Base-by-base conservation (phyloP, 345 rosid genomes). In the Eucalyptus shirleyi region DNA sequence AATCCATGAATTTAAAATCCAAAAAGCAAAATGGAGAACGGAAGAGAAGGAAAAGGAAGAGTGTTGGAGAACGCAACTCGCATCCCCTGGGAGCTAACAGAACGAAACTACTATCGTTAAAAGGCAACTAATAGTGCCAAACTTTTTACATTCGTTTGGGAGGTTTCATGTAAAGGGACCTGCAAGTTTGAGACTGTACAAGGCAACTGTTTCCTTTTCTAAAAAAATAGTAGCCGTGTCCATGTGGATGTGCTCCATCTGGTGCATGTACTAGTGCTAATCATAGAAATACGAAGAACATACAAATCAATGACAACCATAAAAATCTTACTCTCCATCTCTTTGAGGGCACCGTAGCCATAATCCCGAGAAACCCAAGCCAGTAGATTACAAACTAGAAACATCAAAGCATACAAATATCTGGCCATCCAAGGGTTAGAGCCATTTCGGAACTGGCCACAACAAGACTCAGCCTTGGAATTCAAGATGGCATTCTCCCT, bases 361-460 rank as follows among this genome's bases (percentile, higher is more conserved):
- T 96, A 98, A 92, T 98, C 99, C 89, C 99, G 94, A 86, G 95
- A 96, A 67, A 93, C 95, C 99, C 99, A 98, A 50, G 99, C 99
- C 40, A 97, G 95, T 62, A 98, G 92, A 91, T 98, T 98, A 0
- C 98, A 95, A 6, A 91, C 92, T 30, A 98, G 95, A 89, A 98
- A 98, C 47, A 98, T 94, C 90, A 98, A 91, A 34, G 94, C 98
- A 80, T 96, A 96, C 72, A 91, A 96, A 89, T 96, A 98, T 93
- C 99, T 95, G 53, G 99, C 99, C 97, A 97, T 95, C 99, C 99
- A 96, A 5, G 99, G 99, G 90, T 98, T 98, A 40, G 93, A 94
- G 40, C 96, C 97, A 88, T 96, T 94, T 23, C 94, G 93, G 88
- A 98, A 98, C 91, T 97, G 99, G 69, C 94, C 92, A 90, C 94